Evolutionary conservation across 23 red algal genomes (phyloP), one percentile per base, ranked within the genome.

Genomic region (Porphyridium purpureum): DNA sequence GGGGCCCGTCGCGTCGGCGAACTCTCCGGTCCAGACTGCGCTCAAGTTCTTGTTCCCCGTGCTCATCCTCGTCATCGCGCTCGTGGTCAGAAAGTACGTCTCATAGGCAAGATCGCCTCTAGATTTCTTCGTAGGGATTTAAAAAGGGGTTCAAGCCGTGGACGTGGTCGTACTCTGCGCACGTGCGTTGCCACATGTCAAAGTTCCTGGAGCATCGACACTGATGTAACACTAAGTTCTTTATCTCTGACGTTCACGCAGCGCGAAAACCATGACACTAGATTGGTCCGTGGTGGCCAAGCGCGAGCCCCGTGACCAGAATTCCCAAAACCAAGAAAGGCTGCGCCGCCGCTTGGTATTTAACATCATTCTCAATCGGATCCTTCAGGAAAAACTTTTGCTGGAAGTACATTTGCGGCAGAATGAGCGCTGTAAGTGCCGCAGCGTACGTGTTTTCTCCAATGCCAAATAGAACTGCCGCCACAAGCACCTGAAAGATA

Each of bases 251-350:
- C n/a, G n/a, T n/a, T n/a, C n/a, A n/a, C n/a, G n/a, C n/a, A n/a
- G n/a, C n/a, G n/a, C n/a, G n/a, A n/a, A 8, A 54, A 19, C 8
- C 11, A 7, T 11, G 17, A 54, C 21, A 7, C 56, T 66, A 93
- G 36, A 93, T 50, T 25, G 72, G 77, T 9, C 78, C 90, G 49
- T 98, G 90, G 50, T 98, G 90, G 7, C 90, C 90, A 5, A 85
- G 40, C 29, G 90, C 90, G 30, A 98, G 54, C 3, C 69, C 90
- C 1, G 90, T 66, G 1, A 98, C 66, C 4, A 98, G 57, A 33
- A 98, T 98, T 31, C 90, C 90, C 35, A 98, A 36, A 4, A 98
- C 90, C 65, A 98, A 70, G 59, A 98, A 98, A 0, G 90, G 90
- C 63, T 98, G 90, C 11, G 90, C 90, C n/a, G 80, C 54, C 21